Conservation (phyloP, 2,329 filamentous ascomycete genomes). For the Pleoardoris graminearum region DNA sequence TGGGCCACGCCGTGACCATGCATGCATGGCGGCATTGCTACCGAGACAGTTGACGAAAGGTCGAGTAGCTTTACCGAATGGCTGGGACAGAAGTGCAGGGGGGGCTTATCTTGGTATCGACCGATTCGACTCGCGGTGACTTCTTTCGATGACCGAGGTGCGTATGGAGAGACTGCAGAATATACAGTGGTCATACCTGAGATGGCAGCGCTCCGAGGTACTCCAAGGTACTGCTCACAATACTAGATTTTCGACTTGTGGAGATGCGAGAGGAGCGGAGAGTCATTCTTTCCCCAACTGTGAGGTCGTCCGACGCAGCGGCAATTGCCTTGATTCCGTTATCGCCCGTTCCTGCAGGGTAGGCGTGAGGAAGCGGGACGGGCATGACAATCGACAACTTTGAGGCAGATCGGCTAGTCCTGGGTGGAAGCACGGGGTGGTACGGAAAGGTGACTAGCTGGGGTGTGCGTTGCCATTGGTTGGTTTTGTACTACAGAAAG, state of each 20-base stretch:
- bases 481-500: background rate
- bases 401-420: constrained; percentile 1
- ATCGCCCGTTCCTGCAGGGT: background rate
- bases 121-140: constrained; percentile 3
- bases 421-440: background rate
- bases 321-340: background rate
- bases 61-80: constrained; percentile 27
- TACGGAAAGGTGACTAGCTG: constrained; percentile 3
- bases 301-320: constrained; percentile 1
- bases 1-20: constrained; percentile 30
- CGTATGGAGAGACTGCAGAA: background rate
- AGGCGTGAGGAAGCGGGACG: background rate
- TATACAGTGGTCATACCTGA: background rate
- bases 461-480: background rate
- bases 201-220: constrained; percentile 1
- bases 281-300: background rate
- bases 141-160: background rate
- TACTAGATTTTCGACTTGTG: too few relatives aligned
- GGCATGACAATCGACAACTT: constrained; percentile 1
- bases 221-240: background rate
- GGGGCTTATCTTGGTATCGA: constrained; percentile 37
- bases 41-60: constrained; percentile 37
- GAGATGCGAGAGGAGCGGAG: background rate
- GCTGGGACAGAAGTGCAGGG: constrained; percentile 31
- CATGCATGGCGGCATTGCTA: constrained; percentile 34